Conservation (phyloP, 257 asterid genomes). For the Nemophila menziesii region DNA sequence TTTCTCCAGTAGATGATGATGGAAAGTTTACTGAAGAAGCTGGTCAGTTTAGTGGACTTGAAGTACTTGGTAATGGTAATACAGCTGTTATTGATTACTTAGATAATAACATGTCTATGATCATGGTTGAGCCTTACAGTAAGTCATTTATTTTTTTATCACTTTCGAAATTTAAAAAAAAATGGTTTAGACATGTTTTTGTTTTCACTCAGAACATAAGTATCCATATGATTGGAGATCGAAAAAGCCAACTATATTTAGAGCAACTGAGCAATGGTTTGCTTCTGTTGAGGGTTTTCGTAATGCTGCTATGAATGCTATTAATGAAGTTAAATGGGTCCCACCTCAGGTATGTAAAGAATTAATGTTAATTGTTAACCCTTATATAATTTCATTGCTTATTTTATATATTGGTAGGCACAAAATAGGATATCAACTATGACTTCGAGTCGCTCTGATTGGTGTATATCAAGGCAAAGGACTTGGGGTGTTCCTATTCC, state of each 20-base stretch:
- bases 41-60: constrained; percentile 76
- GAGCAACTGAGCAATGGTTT: constrained; percentile 99
- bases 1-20: constrained; percentile 90
- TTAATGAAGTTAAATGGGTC: constrained; percentile 67
- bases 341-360: constrained; percentile 65
- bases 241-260: constrained; percentile 90
- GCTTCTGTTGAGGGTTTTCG: constrained; percentile 99
- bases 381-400: neutral
- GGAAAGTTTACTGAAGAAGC: constrained; percentile 91
- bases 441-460: constrained; percentile 93
- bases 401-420: constrained; percentile 33
- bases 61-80: constrained; percentile 85
- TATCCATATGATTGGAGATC: constrained; percentile 99
- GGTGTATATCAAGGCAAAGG: constrained; percentile 99
- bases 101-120: constrained; percentile 54
- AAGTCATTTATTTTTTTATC: constrained; percentile 29
- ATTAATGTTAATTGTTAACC: neutral
- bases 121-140: constrained; percentile 95
- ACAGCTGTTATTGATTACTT: constrained; percentile 69
- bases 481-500: constrained; percentile 99
- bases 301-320: constrained; percentile 77
- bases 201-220: constrained; percentile 65
- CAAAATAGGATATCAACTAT: constrained; percentile 79
- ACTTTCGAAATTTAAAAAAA: constrained; percentile 2
- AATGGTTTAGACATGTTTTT: constrained; percentile 12